Base-by-base conservation (phyloP, 192 early-diverging fungal genomes). In the Gaertneriomyces sp. region DNA sequence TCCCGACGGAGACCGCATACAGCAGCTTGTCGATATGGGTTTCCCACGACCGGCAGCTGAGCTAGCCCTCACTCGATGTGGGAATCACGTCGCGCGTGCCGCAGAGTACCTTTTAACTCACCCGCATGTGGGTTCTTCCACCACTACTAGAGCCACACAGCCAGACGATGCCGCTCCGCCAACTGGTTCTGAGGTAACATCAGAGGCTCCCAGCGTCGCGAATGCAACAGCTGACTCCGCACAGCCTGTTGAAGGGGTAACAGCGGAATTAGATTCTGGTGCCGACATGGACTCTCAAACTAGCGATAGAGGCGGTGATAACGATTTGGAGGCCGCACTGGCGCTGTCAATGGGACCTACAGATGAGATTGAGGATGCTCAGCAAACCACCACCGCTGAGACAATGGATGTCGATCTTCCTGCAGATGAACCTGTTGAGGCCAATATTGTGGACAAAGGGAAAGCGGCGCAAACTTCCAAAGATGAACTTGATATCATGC, bases 11-110 rank as follows among this genome's bases (percentile, higher is more conserved):
- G 76, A 75, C 7, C 75, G 79, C 42, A 74, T 95, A 12, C 77
- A 84, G n/a, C 85, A 87, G 46, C 76, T 98, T 11, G 70, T 88
- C 11, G 87, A 91, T 20, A 92, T 98, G 93, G 95, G 95, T 0
- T 98, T 96, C 69, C 75, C 88, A 4, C 79, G 87, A 9, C 75
- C 78, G 16, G 88, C 87, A 8, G 91, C 94, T 2, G 90, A 90
- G 65, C 77, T 72, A 19, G 94, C 93, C 5, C 71, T 98, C 40
- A 77, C 86, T 38, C 84, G 92, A 2, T 88, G 84, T 56, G 78
- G 74, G n/a, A 91, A 91, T 53, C 89, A 89, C 56, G 74, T 95
- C 5, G 79, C 79, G 16, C 79, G 91, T 14, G 95, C 95, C 0
- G 86, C 91, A 1, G 91, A 98, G 39, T 93, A 93, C 57, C 69